Evolutionary conservation across 805 yeast species (phyloP).

Genomic region (Deakozyma indianensis): DNA sequence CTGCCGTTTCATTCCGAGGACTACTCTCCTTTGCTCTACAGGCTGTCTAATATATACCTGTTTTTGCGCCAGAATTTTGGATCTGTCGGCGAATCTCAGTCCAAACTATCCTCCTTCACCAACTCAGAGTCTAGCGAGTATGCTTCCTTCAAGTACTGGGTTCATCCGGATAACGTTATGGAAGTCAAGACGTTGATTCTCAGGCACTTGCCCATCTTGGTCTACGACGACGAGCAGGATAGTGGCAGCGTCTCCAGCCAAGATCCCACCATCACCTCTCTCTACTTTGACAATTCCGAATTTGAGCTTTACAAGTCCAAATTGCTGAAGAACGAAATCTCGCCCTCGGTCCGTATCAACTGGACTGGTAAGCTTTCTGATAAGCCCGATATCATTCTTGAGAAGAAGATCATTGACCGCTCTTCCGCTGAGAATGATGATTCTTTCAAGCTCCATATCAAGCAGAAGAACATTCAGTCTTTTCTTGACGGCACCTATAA

Average conservation of each 20-base stretch:
- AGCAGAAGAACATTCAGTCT: slow-evolving; percentile 68
- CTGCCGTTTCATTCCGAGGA: slow-evolving; percentile 92
- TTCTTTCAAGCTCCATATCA: slow-evolving; percentile 49
- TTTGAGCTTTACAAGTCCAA: slow-evolving; percentile 82
- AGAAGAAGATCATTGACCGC: slow-evolving; percentile 57
- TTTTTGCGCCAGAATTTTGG: slow-evolving; percentile 63
- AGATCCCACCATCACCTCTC: slow-evolving; percentile 75
- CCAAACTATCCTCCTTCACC: slow-evolving; percentile 19
- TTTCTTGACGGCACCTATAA: slow-evolving; percentile 42
- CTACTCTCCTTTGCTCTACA: slow-evolving; percentile 78
- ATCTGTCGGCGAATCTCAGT: slow-evolving; percentile 21
- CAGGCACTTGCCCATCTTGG: slow-evolving; percentile 84
- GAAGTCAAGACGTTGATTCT: slow-evolving; percentile 92
- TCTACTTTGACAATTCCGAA: slow-evolving; percentile 73
- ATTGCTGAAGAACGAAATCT: slow-evolving; percentile 45
- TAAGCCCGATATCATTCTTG: slow-evolving; percentile 67
- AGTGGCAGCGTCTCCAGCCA: slow-evolving; percentile 31
- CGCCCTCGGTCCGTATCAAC: slow-evolving; percentile 69
- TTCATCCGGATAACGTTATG: slow-evolving; percentile 93
- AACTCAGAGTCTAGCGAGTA: slow-evolving; percentile 23
- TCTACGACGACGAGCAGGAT: slow-evolving; percentile 43
- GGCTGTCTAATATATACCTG: slow-evolving; percentile 62
- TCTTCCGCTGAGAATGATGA: slow-evolving; percentile 26
- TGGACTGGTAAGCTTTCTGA: slow-evolving; percentile 78
- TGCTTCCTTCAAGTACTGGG: slow-evolving; percentile 76